Evolutionary conservation across 2,329 filamentous ascomycete species (phyloP).

Genomic region (Cladosporium sp.): DNA sequence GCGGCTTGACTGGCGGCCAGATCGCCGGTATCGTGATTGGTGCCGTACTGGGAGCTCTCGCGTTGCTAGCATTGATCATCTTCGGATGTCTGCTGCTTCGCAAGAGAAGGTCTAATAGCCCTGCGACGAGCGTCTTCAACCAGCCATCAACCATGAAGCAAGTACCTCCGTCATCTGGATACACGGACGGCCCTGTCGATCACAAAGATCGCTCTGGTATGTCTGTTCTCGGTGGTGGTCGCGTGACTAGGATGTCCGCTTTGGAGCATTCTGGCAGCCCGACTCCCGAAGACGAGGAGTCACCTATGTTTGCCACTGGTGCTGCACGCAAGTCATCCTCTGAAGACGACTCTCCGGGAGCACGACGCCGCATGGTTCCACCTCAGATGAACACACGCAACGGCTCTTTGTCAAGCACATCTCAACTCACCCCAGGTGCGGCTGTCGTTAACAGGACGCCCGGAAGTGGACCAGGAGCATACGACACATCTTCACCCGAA

Average conservation of each 20-base stretch:
- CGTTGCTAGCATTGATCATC: slow-evolving; percentile 63
- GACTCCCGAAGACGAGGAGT: slow-evolving; percentile 5
- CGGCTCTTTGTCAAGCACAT: slow-evolving; percentile 84
- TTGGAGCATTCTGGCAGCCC: slow-evolving; percentile 70
- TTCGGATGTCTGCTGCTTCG: slow-evolving; percentile 56
- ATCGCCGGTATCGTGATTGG: slow-evolving; percentile 92
- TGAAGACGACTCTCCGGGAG: slow-evolving; percentile 4
- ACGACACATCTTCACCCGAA: slow-evolving; percentile 35
- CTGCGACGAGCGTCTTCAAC: slow-evolving; percentile 76
- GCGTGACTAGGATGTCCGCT: slow-evolving; percentile 93
- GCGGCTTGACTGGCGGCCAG: slow-evolving; percentile 70
- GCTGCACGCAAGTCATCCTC: not conserved
- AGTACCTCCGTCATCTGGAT: slow-evolving; percentile 35
- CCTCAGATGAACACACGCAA: slow-evolving; percentile 59
- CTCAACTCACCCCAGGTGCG: slow-evolving; percentile 50
- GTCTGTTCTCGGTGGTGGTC: slow-evolving; percentile 75
- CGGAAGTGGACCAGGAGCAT: not conserved
- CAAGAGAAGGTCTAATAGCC: slow-evolving; percentile 53
- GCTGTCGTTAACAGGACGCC: slow-evolving; percentile 35
- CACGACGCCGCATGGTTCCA: slow-evolving; percentile 43
- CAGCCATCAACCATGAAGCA: slow-evolving; percentile 66
- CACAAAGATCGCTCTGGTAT: slow-evolving; percentile 48
- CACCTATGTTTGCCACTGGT: slow-evolving; percentile 9
- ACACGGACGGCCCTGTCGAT: slow-evolving; percentile 37
- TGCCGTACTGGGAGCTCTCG: slow-evolving; percentile 63